Percentiles rank a stretch among this genome's conserved stretches.
Evolutionary conservation across 805 yeast species (phyloP).

Genomic region (Babjeviella inositovora): DNA sequence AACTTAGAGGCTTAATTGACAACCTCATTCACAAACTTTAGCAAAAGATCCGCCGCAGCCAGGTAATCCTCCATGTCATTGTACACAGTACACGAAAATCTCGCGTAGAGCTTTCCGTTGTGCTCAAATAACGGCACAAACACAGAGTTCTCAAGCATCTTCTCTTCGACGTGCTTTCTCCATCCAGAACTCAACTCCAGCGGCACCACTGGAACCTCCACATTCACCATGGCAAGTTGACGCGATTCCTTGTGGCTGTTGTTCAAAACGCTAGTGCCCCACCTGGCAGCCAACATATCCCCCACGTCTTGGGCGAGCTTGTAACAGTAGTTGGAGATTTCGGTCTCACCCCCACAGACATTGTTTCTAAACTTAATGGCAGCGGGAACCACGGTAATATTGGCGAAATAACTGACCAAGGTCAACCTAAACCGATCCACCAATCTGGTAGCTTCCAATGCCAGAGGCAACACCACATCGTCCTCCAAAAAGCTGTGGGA

Average conservation of each 20-base stretch:
- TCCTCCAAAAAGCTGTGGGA: conserved; percentile 27
- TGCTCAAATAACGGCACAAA: conserved; percentile 28
- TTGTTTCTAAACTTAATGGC: conserved; percentile 38
- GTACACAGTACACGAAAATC: conserved; percentile 49
- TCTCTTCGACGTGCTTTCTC: conserved; percentile 5
- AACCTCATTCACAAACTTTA: conserved; percentile 6
- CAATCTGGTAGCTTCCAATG: conserved; percentile 10
- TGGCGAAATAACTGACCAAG: conserved; percentile 34
- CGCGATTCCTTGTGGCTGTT: conserved; percentile 14
- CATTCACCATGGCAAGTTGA: conserved; percentile 23
- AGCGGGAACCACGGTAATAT: conserved; percentile 19
- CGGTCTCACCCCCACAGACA: conserved; percentile 44
- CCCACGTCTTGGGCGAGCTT: conserved; percentile 27
- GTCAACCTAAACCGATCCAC: conserved; percentile 28
- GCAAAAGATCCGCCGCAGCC: conserved; percentile 22
- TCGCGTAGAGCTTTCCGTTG: conserved; percentile 19
- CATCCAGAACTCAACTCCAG: conserved; percentile 3
- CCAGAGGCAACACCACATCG: conserved; percentile 8
- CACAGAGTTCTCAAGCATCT: conserved; percentile 16
- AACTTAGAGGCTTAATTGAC: too few relatives aligned
- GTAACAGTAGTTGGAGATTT: conserved; percentile 28
- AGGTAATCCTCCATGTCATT: conserved; percentile 38
- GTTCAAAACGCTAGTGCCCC: conserved; percentile 20
- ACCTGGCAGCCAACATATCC: conserved; percentile 14
- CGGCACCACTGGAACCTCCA: conserved; percentile 14